Evolutionary conservation across 768 basidiomycete genomes (phyloP), one percentile per base, ranked within the genome.

Genomic region (Leccinellum rugosiceps): DNA sequence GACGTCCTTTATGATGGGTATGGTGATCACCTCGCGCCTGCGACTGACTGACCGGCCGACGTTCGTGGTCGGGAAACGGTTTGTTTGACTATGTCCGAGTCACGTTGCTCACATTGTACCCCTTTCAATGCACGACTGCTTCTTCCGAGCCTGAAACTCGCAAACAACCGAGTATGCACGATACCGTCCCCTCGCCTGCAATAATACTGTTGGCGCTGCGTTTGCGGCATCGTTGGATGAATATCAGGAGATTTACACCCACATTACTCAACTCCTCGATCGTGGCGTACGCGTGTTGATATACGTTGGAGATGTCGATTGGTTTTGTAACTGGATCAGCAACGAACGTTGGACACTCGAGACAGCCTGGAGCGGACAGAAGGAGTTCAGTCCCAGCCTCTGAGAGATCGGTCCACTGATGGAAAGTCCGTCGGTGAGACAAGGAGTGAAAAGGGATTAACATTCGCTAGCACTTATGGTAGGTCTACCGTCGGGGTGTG

Each of bases 261-360:
- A 80, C 47, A 67, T 79, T 54, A 60, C 74, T 15, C 69, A 59
- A 15, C 79, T 91, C 32, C 78, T 92, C 10, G 88, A 92, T 56
- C 80, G 88, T n/a, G 86, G 84, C 2, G 71, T 93, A 34, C 80
- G 83, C 14, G 74, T 88, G 44, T 76, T 91, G 34, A 83, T 86
- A 44, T 88, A 88, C 58, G 84, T 83, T 3, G 87, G 86, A 23
- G 85, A 81, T 43, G 83, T 83, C 63, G 85, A 88, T 66, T 87
- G 85, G 85, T 85, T 85, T 63, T 89, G 87, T 68, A 87, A 88
- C 65, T 86, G 81, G 81, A 74, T 87, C 34, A 83, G 85, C 19
- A 92, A 91, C 72, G 81, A 82, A 65, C 74, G 82, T 47, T 91
- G 88, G 90, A 81, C 85, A 9, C 79, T 88, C 52, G 77, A 80